These are phyloP conservation scores for Areca catechu DNA, from an alignment of 176 grass and related monocot genomes.

Conservation along the genomic window DNA sequence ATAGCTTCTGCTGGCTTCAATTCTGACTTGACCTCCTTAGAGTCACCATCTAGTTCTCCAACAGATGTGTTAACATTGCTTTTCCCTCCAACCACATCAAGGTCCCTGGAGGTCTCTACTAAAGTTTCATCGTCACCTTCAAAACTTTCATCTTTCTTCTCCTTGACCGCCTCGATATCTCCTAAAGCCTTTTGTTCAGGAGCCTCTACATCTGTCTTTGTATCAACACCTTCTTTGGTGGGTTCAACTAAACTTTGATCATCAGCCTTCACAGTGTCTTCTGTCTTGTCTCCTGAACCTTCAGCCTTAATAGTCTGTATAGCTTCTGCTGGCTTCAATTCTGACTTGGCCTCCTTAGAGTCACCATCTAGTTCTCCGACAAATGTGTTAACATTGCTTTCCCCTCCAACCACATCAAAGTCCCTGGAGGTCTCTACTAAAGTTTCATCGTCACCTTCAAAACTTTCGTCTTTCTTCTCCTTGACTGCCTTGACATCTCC, in stretches of 20 bases:
- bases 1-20: neutral
- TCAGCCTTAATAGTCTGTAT: conserved; percentile 5
- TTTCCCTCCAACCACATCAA: neutral
- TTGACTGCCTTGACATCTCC: neutral
- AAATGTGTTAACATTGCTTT: neutral
- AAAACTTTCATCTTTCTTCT: neutral
- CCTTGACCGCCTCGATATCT: neutral
- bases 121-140: neutral
- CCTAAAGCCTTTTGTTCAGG: neutral
- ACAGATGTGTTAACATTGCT: neutral
- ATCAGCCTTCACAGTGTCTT: neutral
- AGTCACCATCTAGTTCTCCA: neutral
- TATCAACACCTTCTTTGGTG: neutral
- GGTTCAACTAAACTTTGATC: neutral
- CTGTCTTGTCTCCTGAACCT: conserved; percentile 5
- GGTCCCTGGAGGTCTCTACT: neutral
- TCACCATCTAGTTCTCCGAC: neutral
- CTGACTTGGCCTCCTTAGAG: neutral
- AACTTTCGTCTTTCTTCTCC: neutral
- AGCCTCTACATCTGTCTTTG: conserved; percentile 4
- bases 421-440: neutral
- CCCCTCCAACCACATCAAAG: neutral
- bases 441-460: neutral
- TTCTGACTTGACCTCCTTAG: conserved; percentile 1
- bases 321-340: neutral